These are phyloP conservation scores for Xylariaceae sp. DNA, from an alignment of 2,329 filamentous ascomycete species.

Conservation along the genomic window DNA sequence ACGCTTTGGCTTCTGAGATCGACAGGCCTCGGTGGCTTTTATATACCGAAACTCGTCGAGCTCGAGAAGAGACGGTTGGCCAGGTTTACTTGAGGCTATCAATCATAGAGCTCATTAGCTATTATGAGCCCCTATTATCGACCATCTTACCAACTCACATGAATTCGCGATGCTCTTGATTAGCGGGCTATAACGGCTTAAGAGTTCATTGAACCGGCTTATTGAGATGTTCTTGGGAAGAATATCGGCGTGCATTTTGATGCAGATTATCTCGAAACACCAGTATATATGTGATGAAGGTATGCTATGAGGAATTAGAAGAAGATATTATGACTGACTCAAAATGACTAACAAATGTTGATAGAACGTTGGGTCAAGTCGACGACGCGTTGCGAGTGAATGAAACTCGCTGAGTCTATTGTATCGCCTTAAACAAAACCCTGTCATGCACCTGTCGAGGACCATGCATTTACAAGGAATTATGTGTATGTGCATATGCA, in stretches of 20 bases:
- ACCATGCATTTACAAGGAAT: not conserved
- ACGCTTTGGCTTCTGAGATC: conserved; percentile 30
- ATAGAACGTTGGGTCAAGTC: not conserved
- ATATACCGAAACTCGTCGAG: conserved; percentile 58
- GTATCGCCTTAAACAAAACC: too few species aligned
- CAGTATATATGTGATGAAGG: not conserved
- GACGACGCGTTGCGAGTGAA: not conserved
- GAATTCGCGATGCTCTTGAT: conserved; percentile 44
- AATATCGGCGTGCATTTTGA: conserved; percentile 7
- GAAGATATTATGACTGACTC: not conserved
- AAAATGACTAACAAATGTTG: not conserved
- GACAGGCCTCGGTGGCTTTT: conserved; percentile 46
- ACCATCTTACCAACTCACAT: conserved; percentile 31
- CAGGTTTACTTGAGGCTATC: conserved; percentile 44
- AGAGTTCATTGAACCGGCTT: conserved; percentile 33
- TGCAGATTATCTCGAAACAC: not conserved
- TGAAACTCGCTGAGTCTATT: not conserved
- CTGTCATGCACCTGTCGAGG: not conserved
- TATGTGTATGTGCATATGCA: not conserved
- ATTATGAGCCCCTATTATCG: not conserved
- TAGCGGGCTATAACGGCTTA: conserved; percentile 37
- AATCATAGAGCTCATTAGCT: conserved; percentile 7
- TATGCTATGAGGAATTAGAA: not conserved
- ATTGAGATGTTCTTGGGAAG: conserved; percentile 28
- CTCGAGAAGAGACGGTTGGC: conserved; percentile 47